phyloP scores from a whole-genome alignment of 148 eudicot genomes.

The Nepenthes gracilis region DNA sequence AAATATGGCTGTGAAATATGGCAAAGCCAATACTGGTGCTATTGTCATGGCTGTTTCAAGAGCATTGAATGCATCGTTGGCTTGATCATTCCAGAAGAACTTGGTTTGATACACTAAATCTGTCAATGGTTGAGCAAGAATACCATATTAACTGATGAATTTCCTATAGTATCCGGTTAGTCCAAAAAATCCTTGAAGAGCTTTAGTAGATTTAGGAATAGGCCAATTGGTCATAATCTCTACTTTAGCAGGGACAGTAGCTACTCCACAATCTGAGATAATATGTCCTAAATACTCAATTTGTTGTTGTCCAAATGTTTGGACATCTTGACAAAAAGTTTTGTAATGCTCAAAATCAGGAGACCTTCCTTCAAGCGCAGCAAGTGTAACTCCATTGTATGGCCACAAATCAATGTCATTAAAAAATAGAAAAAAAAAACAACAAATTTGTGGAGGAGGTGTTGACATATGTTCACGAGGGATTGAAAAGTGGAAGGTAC shows the following conservation, averaged over 20 bases:
- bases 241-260: neutral
- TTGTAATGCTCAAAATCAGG: neutral
- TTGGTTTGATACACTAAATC: too few relatives aligned
- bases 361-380: neutral
- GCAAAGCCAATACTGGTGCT: too few relatives aligned
- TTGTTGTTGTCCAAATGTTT: neutral
- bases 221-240: neutral
- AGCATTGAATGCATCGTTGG: too few relatives aligned
- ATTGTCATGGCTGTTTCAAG: too few relatives aligned
- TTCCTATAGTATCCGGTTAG: neutral
- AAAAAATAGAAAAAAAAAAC: neutral
- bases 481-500: neutral
- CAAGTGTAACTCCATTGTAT: neutral
- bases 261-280: neutral
- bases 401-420: constrained; percentile 1
- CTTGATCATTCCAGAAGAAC: too few relatives aligned
- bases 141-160: neutral
- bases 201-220: neutral
- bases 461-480: neutral
- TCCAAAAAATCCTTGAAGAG: neutral
- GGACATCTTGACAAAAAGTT: neutral
- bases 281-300: constrained; percentile 3
- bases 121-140: too few relatives aligned
- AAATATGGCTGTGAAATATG: too few relatives aligned
- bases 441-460: neutral